Evolutionary conservation across 2,329 filamentous ascomycete species (phyloP), one percentile per base, ranked within the genome.

Genomic region (Atkinsonella texensis): DNA sequence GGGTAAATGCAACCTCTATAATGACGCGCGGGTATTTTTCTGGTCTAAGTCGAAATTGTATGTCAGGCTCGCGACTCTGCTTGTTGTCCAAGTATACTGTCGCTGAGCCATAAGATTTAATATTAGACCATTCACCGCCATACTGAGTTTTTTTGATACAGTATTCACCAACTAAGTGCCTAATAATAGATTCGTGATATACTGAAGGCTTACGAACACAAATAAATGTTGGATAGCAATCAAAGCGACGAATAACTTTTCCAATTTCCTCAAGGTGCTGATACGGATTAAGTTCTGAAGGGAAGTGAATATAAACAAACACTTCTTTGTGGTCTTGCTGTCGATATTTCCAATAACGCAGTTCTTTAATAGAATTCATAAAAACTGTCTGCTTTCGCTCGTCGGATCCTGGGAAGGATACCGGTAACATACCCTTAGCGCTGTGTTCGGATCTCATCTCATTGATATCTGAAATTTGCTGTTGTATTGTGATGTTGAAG

Each of bases 211-310:
- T 50, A 23, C 48, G 31, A 32, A 50, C 48, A 38, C 48, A n/a
- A 50, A 50, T 50, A 38, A 18, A n/a, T 32, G 40, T 44, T 17
- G 40, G 23, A 50, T 44, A 45, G 38, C 48, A 50, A 50, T 50
- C 48, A 23, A 50, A 45, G 48, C 48, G 48, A 50, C 48, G 48
- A 23, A 50, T 18, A 10, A 44, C 20, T n/a, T 20, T 3, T n/a
- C 23, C 11, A 15, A 50, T 20, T 35, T 45, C 13, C 9, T 50
- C 48, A 18, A 44, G 39, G 40, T 50, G 48, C 48, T 50, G 40
- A 13, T 23, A 38, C 40, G 40, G 40, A 23, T 50, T 4, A 18
- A 50, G 38, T 15, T 38, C 31, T 31, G 44, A 32, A 41, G 28
- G 35, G n/a, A 35, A 44, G 17, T 35, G 39, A 11, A 50, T 45